Base-by-base conservation (phyloP, 345 rosid species). In the Hirschfeldia incana region DNA sequence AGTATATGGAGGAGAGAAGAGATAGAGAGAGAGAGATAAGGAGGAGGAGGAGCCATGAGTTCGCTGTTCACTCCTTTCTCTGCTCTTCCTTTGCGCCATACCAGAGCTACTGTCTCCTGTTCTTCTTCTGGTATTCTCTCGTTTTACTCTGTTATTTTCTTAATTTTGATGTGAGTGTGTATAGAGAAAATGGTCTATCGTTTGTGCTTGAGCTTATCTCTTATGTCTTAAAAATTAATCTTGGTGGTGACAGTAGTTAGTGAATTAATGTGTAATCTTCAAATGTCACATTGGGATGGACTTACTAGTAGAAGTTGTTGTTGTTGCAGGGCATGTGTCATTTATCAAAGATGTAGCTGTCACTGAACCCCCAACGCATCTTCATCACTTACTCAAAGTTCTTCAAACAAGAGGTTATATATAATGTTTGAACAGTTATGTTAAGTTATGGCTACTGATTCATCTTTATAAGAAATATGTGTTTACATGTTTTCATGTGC, bases 291-390 rank as follows among this genome's bases (percentile, higher is more conserved):
- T 44, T 44, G 37, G 42, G 55, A 69, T 55, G 37, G 59, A 70
- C 58, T 63, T 70, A 63, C 1, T 2, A 17, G 29, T 64, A 17
- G 29, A 21, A 2, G 33, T 37, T 78, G 61, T 58, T 77, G 58
- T 71, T 60, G 64, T 27, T 81, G 85, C 88, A 89, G 94, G 84
- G 33, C 96, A 88, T 76, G 68, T 87, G 55, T 87, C 91, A 42
- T 92, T 92, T 83, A 85, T 91, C 76, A 87, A 89, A 83, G 91
- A 89, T 79, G 81, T 91, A 17, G 96, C 94, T 67, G 91, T 76
- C 16, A 79, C 92, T 55, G 83, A 87, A 76, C 96, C 92, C 81
- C 94, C 94, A 15, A 62, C 81, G 81, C 85, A 90, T 85, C 96
- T 92, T 73, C 84, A 62, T 15, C 76, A 85, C 73, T 88, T 90